A percentile compares a stretch with the other conserved stretches of the same genome.
Conservation (phyloP, 164 flowering plant genomes). For the Sedum album region DNA sequence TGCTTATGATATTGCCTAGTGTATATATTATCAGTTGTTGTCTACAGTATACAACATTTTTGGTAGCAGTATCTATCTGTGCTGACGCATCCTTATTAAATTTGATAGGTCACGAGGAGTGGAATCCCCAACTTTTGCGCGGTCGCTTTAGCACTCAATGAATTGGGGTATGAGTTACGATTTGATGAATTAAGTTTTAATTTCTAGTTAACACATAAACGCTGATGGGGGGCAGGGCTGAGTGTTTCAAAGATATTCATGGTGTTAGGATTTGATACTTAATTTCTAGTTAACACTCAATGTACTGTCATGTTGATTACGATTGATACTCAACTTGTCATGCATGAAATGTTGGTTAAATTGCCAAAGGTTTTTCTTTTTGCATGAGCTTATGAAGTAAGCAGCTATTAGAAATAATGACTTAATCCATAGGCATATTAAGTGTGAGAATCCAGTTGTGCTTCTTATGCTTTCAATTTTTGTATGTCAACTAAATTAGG, state of each 20-base stretch:
- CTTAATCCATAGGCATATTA: not conserved
- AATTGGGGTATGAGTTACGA: slow-evolving; percentile 64
- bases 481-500: not conserved
- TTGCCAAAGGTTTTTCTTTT: too few species aligned
- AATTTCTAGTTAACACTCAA: too few species aligned
- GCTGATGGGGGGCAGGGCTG: not conserved
- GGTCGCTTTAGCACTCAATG: slow-evolving; percentile 84
- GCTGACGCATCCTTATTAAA: not conserved
- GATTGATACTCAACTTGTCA: too few species aligned
- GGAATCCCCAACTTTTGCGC: slow-evolving; percentile 23
- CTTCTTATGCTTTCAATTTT: not conserved
- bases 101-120: not conserved
- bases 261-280: not conserved
- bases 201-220: not conserved
- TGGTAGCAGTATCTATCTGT: not conserved
- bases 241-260: not conserved
- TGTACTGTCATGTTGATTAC: too few species aligned
- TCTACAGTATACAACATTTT: too few species aligned
- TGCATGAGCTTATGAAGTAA: not conserved
- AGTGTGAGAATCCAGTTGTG: not conserved
- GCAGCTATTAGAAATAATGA: not conserved
- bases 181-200: not conserved
- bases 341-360: too few species aligned
- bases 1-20: too few species aligned
- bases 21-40: too few species aligned